Percentiles rank a stretch among this genome's conserved stretches.
These are phyloP conservation scores for Phaseolus coccineus DNA, from an alignment of 331 rosid genomes.

Conservation along the genomic window DNA sequence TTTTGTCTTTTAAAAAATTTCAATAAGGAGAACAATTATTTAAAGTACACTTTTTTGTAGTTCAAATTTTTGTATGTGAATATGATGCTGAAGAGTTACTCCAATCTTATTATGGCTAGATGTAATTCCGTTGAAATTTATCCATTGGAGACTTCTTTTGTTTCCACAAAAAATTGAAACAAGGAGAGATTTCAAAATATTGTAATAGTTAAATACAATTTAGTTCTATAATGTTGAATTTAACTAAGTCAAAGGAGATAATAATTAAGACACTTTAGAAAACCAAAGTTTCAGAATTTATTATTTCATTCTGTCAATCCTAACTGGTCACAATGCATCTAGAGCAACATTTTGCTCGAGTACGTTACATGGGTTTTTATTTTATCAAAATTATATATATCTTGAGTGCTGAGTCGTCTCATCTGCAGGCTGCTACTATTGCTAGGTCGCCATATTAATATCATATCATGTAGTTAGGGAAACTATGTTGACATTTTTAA, in stretches of 20 bases:
- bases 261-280: background rate
- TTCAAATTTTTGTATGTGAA: constrained; percentile 3
- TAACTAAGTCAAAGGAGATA: background rate
- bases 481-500: background rate
- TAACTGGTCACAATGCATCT: background rate
- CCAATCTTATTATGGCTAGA: background rate
- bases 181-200: background rate
- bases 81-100: constrained; percentile 28
- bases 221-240: background rate
- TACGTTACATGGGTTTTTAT: background rate
- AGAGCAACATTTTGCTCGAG: constrained; percentile 4
- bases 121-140: background rate
- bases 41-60: background rate
- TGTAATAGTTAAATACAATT: background rate
- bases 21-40: background rate
- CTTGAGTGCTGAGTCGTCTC: background rate
- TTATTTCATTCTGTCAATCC: background rate
- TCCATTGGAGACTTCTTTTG: background rate
- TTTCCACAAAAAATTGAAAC: background rate
- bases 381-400: background rate
- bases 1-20: background rate
- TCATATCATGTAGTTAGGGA: background rate
- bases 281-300: background rate
- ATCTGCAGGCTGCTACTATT: background rate
- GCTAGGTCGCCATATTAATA: constrained; percentile 2